Evolutionary conservation across 1,284 basidiomycete genomes (phyloP), one percentile per base, ranked within the genome.

Genomic region (Violaceomyces palustris): DNA sequence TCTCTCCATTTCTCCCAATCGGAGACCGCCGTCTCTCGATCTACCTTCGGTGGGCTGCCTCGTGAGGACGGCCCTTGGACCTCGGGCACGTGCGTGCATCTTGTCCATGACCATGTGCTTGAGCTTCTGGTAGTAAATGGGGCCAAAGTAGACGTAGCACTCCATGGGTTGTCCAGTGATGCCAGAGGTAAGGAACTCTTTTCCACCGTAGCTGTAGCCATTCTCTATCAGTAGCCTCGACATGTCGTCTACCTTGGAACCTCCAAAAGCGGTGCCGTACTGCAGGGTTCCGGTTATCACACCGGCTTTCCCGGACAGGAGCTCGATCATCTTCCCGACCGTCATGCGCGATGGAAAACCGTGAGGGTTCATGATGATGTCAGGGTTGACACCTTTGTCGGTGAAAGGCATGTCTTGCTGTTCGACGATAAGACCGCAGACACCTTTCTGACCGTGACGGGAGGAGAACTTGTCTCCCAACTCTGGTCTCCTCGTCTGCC

Each of bases 371-470:
- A 99, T 98, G 77, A 99, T 97, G 17, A 93, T 89, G 76, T 98
- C 94, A 83, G 71, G 91, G 70, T 82, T 86, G 62, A 97, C 93
- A 23, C 94, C 94, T 68, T 88, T 84, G 76, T 98, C 93, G 69
- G 92, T 96, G 79, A 99, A 99, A 4, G 94, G 94, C 90, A 99
- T 87, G 75, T 99, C 94, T 67, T 91, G 90, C 72, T 98, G 94
- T 64, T 91, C 93, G 39, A 97, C 93, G 69, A 98, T 98, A 70
- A 99, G 76, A 15, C 94, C 94, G 75, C 92, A 97, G 12, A 98
- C 94, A 55, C 94, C 94, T 76, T 99, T 99, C 76, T 99, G 94
- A 31, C 94, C 94, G 74, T 99, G 94, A 54, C 94, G 79, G 3
- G 88, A 92, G 30, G 92, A 96, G 74, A 99, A 99, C 77, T 99